Percentiles rank a stretch among this genome's conserved stretches.
These are phyloP conservation scores for Talaromyces islandicus DNA, from an alignment of 2,329 filamentous ascomycete genomes.

Conservation along the genomic window DNA sequence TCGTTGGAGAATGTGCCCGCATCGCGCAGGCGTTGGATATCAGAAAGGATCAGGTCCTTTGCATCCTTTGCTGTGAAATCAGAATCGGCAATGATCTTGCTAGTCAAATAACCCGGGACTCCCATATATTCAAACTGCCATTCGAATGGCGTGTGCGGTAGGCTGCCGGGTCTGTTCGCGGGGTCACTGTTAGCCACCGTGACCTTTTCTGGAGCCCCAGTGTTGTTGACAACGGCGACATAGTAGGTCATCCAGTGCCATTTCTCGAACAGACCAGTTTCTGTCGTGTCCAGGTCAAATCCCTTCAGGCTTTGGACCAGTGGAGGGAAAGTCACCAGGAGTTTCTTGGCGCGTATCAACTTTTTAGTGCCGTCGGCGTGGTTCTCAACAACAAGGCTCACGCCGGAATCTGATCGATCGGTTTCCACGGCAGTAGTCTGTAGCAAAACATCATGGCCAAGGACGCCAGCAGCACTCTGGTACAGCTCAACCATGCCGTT, in stretches of 20 bases:
- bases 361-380: conserved; percentile 18
- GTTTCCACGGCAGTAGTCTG: conserved; percentile 26
- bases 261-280: conserved; percentile 13
- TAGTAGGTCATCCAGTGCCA: neutral
- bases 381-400: conserved; percentile 25
- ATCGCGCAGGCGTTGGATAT: neutral
- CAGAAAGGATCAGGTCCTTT: neutral
- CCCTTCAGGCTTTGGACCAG: conserved; percentile 26
- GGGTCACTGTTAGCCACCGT: neutral
- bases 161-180: neutral
- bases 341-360: conserved; percentile 29
- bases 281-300: conserved; percentile 28
- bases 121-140: neutral
- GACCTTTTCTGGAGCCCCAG: neutral
- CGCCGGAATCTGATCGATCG: conserved; percentile 12
- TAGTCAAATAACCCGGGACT: neutral
- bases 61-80: neutral
- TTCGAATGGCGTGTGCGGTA: neutral
- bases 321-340: conserved; percentile 34
- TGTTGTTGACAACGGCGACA: neutral
- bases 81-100: neutral
- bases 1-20: neutral
- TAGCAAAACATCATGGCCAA: conserved; percentile 36
- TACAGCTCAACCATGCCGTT: conserved; percentile 38
- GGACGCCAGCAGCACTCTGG: conserved; percentile 29